These are phyloP conservation scores for Talaromyces sp. DNA, from an alignment of 2,329 filamentous ascomycete species.

Conservation along the genomic window DNA sequence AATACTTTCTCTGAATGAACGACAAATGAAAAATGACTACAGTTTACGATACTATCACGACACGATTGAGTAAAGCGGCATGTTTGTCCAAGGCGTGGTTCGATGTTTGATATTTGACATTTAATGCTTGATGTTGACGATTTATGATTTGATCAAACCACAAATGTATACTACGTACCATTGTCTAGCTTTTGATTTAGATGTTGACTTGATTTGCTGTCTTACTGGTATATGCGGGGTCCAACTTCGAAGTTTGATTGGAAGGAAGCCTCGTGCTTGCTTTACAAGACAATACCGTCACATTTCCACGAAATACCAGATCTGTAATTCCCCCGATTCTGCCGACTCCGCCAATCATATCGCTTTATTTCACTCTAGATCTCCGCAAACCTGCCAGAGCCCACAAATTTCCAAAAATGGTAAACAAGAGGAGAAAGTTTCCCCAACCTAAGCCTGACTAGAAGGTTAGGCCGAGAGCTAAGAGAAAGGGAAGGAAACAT, in stretches of 20 bases:
- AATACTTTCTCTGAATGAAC: conserved; percentile 5
- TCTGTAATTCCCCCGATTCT: not conserved
- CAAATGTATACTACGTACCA: conserved; percentile 5
- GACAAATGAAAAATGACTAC: conserved; percentile 4
- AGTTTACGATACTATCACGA: conserved; percentile 12
- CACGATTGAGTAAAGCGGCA: conserved; percentile 3
- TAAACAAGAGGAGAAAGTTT: not conserved
- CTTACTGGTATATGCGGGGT: no score
- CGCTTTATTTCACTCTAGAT: not conserved
- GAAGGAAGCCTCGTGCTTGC: not conserved
- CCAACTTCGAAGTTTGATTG: not conserved
- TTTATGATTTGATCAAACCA: not conserved
- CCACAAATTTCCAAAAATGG: not conserved
- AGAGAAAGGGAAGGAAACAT: not conserved
- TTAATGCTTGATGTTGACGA: not conserved
- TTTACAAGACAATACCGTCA: not conserved
- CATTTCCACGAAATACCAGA: not conserved
- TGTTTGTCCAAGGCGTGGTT: not conserved
- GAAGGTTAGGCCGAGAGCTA: not conserved
- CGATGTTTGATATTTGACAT: not conserved
- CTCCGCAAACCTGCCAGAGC: not conserved
- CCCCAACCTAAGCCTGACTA: not conserved
- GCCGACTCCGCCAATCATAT: no score
- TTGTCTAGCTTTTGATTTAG: not conserved
- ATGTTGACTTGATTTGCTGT: not conserved